Conservation (phyloP, 1,284 basidiomycete species). For the Paramarasmius palmivorus region DNA sequence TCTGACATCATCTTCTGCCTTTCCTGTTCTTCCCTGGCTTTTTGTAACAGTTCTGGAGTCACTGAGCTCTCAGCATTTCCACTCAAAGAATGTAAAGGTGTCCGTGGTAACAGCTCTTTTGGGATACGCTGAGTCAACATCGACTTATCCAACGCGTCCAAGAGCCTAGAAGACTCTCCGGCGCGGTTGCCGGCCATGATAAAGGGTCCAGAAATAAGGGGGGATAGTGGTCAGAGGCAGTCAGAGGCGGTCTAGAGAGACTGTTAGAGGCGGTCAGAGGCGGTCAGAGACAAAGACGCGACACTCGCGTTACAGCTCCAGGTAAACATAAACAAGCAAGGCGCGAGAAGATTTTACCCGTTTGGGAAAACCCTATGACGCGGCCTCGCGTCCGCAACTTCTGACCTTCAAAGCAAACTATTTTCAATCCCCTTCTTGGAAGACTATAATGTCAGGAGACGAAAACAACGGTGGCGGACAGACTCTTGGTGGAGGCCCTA, state of each 20-base stretch:
- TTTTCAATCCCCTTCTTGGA: too few species aligned
- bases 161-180: conserved; percentile 7
- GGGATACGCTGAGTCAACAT: not conserved
- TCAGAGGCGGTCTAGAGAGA: too few species aligned
- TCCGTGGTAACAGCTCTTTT: not conserved
- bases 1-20: not conserved
- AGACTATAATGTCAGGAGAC: conserved; percentile 44
- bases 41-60: not conserved
- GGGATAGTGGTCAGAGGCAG: too few species aligned
- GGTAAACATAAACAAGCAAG: too few species aligned
- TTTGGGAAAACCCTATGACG: too few species aligned
- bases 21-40: not conserved
- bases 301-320: too few species aligned
- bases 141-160: conserved; percentile 14
- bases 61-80: not conserved
- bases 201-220: not conserved
- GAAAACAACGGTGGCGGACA: conserved; percentile 35
- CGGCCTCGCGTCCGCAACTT: too few species aligned
- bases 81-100: not conserved
- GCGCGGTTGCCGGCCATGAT: not conserved
- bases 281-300: too few species aligned
- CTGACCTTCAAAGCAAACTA: too few species aligned
- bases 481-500: conserved; percentile 45
- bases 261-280: too few species aligned
- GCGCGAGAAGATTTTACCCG: too few species aligned